Base-by-base conservation (phyloP, 257 asterid genomes). In the Solanum pennellii region DNA sequence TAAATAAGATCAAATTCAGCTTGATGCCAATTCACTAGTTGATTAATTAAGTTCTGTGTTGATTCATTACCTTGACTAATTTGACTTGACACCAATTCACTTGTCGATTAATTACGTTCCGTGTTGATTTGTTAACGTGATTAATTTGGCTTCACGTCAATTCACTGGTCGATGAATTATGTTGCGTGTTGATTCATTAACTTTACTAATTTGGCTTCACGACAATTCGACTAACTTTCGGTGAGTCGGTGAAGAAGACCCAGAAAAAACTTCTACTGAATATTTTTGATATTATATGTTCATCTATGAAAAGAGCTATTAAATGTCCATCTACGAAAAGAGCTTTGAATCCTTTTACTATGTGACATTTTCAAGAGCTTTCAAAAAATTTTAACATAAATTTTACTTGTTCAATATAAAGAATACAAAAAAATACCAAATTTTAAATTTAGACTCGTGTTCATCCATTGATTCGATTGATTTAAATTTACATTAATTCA, bases 381-480 rank as follows among this genome's bases (percentile, higher is more conserved):
- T 66, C 39, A 27, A 66, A 68, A 27, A 0, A 0, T 6, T 68
- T 27, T 13, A 7, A 0, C 27, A 27, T 14, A 20, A 68, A 13
- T 15, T 68, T 68, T 68, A 68, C 37, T 5, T 27, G 3, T 0
- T 68, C 74, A 68, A 68, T 68, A 27, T 5, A 20, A 66, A 66
- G 5, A 25, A 25, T 66, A 25, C 27, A 9, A 66, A 0, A 25
- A 4, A 66, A 18, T 2, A 65, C 12, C 1, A 65, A 16, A n/a
- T 12, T 12, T 25, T 7, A 3, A 27, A 27, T 25, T 27, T 5
- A 27, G 0, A 68, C 14, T 27, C 0, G 0, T 68, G 2, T 27
- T 27, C 0, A 66, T 66, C 3, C 2, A 27, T 66, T 13, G 37
- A 25, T 9, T 12, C 39, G 5, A 13, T 13, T 27, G 16, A 65